Conservation (phyloP, 2,329 filamentous ascomycete genomes). For the Cytospora paraplurivora region DNA sequence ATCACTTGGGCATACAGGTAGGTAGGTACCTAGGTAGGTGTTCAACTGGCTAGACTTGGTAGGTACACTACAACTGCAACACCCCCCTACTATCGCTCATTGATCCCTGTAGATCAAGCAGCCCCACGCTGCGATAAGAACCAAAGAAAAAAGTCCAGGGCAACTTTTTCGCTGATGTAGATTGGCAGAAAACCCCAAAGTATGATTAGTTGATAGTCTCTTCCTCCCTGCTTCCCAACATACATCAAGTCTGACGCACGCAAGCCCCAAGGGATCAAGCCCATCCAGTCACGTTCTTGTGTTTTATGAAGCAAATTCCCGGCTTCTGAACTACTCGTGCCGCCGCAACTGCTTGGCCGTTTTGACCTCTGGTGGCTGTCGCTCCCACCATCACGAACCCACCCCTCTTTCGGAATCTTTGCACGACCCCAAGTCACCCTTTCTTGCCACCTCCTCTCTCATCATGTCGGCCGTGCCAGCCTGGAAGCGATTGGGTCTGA, state of each 20-base stretch:
- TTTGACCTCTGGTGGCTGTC: slow-evolving; percentile 19
- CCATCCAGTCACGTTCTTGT: slow-evolving; percentile 24
- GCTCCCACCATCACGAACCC: slow-evolving; percentile 9
- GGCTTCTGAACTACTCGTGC: slow-evolving; percentile 10
- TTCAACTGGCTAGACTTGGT: too few relatives aligned
- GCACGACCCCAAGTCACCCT: slow-evolving; percentile 25
- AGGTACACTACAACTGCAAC: neutral
- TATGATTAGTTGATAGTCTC: slow-evolving; percentile 15
- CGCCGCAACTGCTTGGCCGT: slow-evolving; percentile 2
- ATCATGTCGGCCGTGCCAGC: slow-evolving; percentile 55
- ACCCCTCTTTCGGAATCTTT: slow-evolving; percentile 26
- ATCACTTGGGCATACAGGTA: too few relatives aligned
- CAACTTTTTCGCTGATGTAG: slow-evolving; percentile 11
- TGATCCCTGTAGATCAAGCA: slow-evolving; percentile 20
- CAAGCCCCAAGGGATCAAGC: slow-evolving; percentile 7
- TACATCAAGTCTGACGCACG: slow-evolving; percentile 16
- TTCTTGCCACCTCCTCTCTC: slow-evolving; percentile 32
- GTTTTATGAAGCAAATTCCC: slow-evolving; percentile 12
- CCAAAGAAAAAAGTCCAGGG: slow-evolving; percentile 22
- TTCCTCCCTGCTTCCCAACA: slow-evolving; percentile 19
- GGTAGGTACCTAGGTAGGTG: too few relatives aligned
- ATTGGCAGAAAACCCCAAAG: neutral
- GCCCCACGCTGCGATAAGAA: slow-evolving; percentile 25
- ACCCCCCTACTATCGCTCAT: slow-evolving; percentile 18
- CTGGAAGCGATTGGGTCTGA: slow-evolving; percentile 65